Conservation (phyloP, 305 asterid genomes). For the Rubia peregrina region DNA sequence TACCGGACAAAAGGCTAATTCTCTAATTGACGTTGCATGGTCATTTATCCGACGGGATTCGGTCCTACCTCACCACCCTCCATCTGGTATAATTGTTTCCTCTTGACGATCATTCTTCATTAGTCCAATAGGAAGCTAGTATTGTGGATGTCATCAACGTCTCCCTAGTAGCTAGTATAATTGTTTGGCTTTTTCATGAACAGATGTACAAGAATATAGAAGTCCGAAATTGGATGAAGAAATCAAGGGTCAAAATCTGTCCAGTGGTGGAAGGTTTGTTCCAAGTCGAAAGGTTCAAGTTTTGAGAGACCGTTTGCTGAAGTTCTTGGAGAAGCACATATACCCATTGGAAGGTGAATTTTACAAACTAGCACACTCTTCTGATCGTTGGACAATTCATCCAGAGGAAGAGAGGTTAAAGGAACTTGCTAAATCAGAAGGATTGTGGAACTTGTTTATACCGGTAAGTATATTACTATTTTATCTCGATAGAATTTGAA, state of each 20-base stretch:
- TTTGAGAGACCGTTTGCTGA: constrained; percentile 54
- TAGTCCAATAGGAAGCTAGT: background rate
- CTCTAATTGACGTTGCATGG: constrained; percentile 59
- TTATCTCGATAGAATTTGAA: background rate
- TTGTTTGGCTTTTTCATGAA: constrained; percentile 27
- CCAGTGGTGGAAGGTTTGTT: constrained; percentile 54
- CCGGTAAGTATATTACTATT: constrained; percentile 48
- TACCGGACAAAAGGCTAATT: constrained; percentile 64
- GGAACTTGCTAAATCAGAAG: constrained; percentile 71
- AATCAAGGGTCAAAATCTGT: constrained; percentile 20
- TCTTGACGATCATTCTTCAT: constrained; percentile 1
- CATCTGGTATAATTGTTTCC: constrained; percentile 40
- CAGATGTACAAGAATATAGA: constrained; percentile 27
- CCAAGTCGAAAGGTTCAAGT: constrained; percentile 65
- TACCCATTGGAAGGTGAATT: constrained; percentile 78
- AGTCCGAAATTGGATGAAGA: constrained; percentile 31
- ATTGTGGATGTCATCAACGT: background rate
- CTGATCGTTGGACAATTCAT: constrained; percentile 76
- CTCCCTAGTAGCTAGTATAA: background rate
- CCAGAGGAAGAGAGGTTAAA: constrained; percentile 86
- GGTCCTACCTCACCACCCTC: constrained; percentile 69
- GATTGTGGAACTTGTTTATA: constrained; percentile 88
- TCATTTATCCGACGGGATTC: constrained; percentile 49
- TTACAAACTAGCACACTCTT: constrained; percentile 64
- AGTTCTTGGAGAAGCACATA: constrained; percentile 75